Evolutionary conservation across 495 filamentous ascomycete species (phyloP).

Genomic region (Trypethelium eluteriae): DNA sequence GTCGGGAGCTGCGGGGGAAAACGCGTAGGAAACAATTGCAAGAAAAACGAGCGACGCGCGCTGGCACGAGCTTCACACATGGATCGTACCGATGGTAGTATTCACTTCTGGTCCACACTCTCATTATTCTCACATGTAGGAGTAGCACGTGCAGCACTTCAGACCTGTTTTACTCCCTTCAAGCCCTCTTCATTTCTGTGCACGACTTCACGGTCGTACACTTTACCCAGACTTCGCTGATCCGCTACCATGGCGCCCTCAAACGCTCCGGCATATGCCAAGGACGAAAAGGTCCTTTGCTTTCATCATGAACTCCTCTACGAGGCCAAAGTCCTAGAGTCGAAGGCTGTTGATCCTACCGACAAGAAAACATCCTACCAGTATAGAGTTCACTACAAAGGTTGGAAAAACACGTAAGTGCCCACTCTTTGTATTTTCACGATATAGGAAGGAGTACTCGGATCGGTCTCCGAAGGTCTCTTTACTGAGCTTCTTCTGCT

Average conservation of each 20-base stretch:
- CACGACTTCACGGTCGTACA: too few relatives aligned
- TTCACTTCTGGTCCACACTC: neutral
- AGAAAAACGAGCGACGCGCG: neutral
- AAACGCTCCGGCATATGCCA: slow-evolving; percentile 55
- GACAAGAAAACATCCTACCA: slow-evolving; percentile 68
- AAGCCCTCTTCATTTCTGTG: too few relatives aligned
- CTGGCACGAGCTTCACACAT: neutral
- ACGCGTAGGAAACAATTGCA: neutral
- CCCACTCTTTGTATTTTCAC: slow-evolving; percentile 16
- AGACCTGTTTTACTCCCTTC: too few relatives aligned
- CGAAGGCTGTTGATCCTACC: slow-evolving; percentile 52
- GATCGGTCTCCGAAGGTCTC: too few relatives aligned
- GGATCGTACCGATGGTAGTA: neutral
- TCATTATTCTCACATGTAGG: neutral
- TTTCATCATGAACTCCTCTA: slow-evolving; percentile 96
- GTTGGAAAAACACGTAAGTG: slow-evolving; percentile 93
- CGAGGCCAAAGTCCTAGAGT: slow-evolving; percentile 88
- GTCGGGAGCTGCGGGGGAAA: neutral
- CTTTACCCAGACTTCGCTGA: neutral
- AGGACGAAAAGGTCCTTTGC: slow-evolving; percentile 91
- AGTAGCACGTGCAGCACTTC: neutral
- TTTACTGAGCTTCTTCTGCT: too few relatives aligned
- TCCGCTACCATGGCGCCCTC: slow-evolving; percentile 52
- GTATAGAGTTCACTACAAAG: slow-evolving; percentile 96
- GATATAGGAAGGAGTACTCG: neutral